Conservation (phyloP, 257 asterid genomes). For the Rehmannia glutinosa region DNA sequence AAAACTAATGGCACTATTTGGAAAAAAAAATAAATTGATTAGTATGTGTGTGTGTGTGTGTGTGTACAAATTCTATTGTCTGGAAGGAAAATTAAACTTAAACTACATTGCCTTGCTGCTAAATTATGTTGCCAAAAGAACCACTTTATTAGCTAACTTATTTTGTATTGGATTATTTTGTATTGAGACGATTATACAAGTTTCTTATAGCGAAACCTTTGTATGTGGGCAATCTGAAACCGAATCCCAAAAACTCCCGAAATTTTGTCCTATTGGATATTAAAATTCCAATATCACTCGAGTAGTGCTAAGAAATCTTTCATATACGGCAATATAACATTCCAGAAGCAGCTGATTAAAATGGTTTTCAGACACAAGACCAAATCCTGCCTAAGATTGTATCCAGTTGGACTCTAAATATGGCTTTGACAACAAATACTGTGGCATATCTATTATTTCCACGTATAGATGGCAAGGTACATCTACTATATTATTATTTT, state of each 20-base stretch:
- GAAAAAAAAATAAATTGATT: too few species aligned
- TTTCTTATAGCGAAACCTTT: too few species aligned
- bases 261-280: not conserved
- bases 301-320: not conserved
- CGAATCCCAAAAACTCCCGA: too few species aligned
- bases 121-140: too few species aligned
- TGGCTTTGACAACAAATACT: not conserved
- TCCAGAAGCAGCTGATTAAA: not conserved
- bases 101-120: not conserved
- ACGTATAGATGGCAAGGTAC: not conserved
- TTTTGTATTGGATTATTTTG: not conserved
- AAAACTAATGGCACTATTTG: not conserved
- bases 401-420: not conserved
- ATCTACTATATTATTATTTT: not conserved
- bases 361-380: not conserved
- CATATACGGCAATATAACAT: too few species aligned
- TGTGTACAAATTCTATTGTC: too few species aligned
- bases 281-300: not conserved
- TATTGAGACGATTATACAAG: not conserved
- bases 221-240: not conserved
- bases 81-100: not conserved
- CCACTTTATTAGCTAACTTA: too few species aligned
- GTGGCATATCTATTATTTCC: not conserved
- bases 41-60: too few species aligned
- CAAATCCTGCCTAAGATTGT: not conserved